Evolutionary conservation across 192 early-diverging fungal species (phyloP).

Genomic region (Ambispora gerdemannii): DNA sequence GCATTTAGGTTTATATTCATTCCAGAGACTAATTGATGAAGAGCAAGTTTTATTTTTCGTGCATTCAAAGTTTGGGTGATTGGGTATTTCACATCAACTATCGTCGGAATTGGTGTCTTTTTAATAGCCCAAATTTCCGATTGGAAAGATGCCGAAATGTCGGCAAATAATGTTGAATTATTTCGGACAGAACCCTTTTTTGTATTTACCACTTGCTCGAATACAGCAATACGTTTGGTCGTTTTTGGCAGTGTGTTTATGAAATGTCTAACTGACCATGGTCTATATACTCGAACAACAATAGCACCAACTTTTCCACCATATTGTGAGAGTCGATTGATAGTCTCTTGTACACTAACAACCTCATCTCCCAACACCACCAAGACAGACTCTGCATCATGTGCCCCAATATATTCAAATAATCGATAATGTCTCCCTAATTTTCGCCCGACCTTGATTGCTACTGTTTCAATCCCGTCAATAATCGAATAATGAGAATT

Average conservation of each 20-base stretch:
- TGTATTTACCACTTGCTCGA: conserved; percentile 55
- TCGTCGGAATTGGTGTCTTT: conserved; percentile 40
- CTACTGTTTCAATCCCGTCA: conserved; percentile 19
- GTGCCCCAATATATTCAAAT: conserved; percentile 81
- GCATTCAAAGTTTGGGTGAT: conserved; percentile 32
- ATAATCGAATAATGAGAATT: conserved; percentile 32
- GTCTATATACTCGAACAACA: conserved; percentile 74
- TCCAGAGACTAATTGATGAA: conserved; percentile 34
- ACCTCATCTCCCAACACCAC: conserved; percentile 70
- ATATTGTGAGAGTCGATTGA: conserved; percentile 34
- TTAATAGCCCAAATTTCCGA: conserved; percentile 51
- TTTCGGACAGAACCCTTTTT: conserved; percentile 24
- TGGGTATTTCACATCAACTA: conserved; percentile 44
- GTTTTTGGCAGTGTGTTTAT: conserved; percentile 63
- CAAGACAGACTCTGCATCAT: conserved; percentile 72
- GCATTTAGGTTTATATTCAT: conserved; percentile 20
- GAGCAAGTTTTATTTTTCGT: conserved; percentile 36
- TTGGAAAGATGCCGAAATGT: conserved; percentile 67
- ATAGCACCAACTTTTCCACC: conserved; percentile 63
- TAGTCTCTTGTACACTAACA: conserved; percentile 48
- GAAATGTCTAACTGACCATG: conserved; percentile 79
- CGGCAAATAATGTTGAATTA: conserved; percentile 58
- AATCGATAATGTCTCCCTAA: conserved; percentile 65
- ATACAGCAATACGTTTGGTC: conserved; percentile 66
- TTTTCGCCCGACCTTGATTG: conserved; percentile 35